Conservation (phyloP, 352 stramenopile species). For the Pythium pectinolyticum region DNA sequence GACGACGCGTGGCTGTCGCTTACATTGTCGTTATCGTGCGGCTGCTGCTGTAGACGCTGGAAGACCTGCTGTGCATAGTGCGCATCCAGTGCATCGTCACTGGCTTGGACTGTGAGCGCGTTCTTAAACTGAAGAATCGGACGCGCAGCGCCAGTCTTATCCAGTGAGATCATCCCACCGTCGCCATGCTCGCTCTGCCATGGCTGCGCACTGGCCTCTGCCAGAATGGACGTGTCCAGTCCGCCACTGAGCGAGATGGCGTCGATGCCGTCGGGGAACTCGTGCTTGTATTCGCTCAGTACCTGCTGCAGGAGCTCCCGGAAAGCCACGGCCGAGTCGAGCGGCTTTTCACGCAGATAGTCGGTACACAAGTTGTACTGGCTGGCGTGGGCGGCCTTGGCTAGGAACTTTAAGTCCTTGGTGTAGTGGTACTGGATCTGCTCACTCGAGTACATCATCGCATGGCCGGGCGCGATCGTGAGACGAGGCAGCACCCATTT, state of each 20-base stretch:
- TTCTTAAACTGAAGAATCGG: conserved; percentile 57
- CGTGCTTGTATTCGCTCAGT: conserved; percentile 38
- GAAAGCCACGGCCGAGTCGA: conserved; percentile 38
- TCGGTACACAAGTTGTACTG: conserved; percentile 39
- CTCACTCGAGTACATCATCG: conserved; percentile 57
- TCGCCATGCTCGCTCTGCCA: conserved; percentile 30
- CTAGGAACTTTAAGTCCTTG: conserved; percentile 53
- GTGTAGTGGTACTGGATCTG: conserved; percentile 79
- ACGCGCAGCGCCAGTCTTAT: conserved; percentile 32
- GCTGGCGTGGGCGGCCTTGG: conserved; percentile 36
- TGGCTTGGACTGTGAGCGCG: conserved; percentile 58
- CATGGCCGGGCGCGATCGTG: conserved; percentile 55
- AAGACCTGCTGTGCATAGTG: conserved; percentile 49
- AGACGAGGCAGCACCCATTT: conserved; percentile 59
- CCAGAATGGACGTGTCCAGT: conserved; percentile 71
- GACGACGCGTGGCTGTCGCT: too few relatives aligned
- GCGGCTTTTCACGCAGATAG: conserved; percentile 42
- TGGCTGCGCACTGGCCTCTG: conserved; percentile 49
- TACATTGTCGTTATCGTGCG: too few relatives aligned
- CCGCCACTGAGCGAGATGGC: conserved; percentile 67
- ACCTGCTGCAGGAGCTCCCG: conserved; percentile 55
- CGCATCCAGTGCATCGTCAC: conserved; percentile 40
- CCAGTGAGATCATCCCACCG: conserved; percentile 39
- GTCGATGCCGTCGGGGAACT: conserved; percentile 38
- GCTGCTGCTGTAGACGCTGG: conserved; percentile 33